phyloP scores from a whole-genome alignment of 495 filamentous ascomycete species.

The Eremomyces bilateralis region DNA sequence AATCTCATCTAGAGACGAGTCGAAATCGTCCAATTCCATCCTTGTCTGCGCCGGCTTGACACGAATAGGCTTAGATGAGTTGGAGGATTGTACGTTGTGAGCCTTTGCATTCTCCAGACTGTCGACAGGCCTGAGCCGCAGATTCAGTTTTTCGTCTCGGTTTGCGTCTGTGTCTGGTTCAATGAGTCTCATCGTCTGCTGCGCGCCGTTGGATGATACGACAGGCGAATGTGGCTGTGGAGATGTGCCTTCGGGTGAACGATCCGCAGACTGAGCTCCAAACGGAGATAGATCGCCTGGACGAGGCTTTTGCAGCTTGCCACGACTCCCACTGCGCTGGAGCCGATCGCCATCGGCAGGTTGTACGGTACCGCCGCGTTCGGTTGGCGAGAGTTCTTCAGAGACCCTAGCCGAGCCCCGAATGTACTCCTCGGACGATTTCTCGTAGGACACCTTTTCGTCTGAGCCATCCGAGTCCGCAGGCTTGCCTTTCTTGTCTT shows the following conservation, averaged over 20 bases:
- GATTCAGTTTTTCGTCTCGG: not conserved
- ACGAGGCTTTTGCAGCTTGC: conserved; percentile 56
- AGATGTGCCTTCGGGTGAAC: conserved; percentile 3
- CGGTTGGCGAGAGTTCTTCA: conserved; percentile 17
- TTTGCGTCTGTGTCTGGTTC: not conserved
- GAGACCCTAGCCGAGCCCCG: conserved; percentile 31
- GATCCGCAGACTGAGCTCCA: conserved; percentile 5
- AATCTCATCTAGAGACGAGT: conserved; percentile 18
- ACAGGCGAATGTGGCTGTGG: not conserved
- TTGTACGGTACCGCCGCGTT: conserved; percentile 16
- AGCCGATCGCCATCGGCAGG: conserved; percentile 11
- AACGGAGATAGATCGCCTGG: conserved; percentile 2
- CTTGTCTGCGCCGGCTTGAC: conserved; percentile 25
- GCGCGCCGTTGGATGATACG: not conserved
- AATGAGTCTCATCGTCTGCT: not conserved
- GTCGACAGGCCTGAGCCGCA: not conserved
- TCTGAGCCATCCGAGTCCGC: conserved; percentile 34
- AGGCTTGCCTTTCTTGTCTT: conserved; percentile 62
- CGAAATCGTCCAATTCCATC: conserved; percentile 25
- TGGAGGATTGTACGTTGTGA: not conserved
- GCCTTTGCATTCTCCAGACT: not conserved
- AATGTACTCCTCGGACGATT: conserved; percentile 27
- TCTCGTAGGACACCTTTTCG: conserved; percentile 25
- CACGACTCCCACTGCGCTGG: conserved; percentile 42
- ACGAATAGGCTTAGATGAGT: not conserved